These are phyloP conservation scores for Colletotrichum cuscutae DNA, from an alignment of 2,329 filamentous ascomycete species.

Conservation along the genomic window DNA sequence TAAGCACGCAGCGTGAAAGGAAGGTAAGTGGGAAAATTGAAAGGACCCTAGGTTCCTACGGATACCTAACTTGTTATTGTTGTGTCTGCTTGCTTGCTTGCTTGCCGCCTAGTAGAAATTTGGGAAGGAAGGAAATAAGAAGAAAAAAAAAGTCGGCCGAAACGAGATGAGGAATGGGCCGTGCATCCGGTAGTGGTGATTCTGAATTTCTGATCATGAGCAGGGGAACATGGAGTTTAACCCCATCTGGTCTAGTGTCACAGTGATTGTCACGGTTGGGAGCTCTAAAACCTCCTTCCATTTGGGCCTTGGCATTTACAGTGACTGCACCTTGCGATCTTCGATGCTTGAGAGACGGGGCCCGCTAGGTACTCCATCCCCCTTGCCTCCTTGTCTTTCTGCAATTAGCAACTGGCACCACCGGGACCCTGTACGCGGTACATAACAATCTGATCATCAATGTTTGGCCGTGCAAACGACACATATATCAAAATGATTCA, in stretches of 20 bases:
- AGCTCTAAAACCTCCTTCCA: too few species aligned
- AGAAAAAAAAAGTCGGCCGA: neutral
- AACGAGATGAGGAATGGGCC: neutral
- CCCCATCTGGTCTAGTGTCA: neutral
- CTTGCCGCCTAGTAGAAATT: too few species aligned
- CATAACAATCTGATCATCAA: neutral
- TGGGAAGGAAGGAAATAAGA: too few species aligned
- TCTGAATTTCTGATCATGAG: too few species aligned
- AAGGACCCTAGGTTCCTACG: neutral
- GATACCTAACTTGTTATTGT: neutral
- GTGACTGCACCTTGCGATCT: neutral
- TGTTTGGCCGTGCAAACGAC: neutral
- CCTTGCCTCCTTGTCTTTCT: neutral
- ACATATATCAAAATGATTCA: neutral
- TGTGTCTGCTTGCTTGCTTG: too few species aligned
- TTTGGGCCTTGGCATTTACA: neutral
- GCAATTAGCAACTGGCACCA: too few species aligned
- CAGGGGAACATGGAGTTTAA: neutral
- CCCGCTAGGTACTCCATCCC: neutral
- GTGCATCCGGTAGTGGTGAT: neutral
- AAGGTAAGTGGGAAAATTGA: neutral
- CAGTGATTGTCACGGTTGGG: neutral
- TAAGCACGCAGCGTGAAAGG: neutral
- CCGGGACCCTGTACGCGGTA: too few species aligned
- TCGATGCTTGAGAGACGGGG: neutral